Evolutionary conservation across 1,284 basidiomycete species (phyloP).

Genomic region (Limonomyces culmigenus): DNA sequence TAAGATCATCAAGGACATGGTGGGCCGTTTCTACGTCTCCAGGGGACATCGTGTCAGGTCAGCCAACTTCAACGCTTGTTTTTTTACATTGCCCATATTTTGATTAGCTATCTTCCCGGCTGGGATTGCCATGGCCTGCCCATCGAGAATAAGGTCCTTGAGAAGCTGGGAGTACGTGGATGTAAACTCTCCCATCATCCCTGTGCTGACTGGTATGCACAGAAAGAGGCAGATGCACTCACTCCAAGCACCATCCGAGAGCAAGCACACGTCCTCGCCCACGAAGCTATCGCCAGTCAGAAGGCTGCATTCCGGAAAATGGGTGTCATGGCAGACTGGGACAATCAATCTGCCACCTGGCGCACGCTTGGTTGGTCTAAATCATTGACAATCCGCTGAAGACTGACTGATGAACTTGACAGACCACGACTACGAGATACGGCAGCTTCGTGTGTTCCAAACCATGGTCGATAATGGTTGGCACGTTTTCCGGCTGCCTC

Average conservation of each 20-base stretch:
- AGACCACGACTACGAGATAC: conserved; percentile 82
- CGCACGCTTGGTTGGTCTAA: conserved; percentile 57
- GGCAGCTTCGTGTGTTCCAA: conserved; percentile 78
- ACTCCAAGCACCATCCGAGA: conserved; percentile 49
- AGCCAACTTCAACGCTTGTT: conserved; percentile 14
- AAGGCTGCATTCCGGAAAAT: conserved; percentile 69
- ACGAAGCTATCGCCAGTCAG: conserved; percentile 64
- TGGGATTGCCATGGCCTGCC: conserved; percentile 99
- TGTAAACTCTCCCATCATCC: not conserved
- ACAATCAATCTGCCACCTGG: conserved; percentile 55
- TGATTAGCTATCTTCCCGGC: conserved; percentile 76
- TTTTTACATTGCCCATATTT: conserved; percentile 3
- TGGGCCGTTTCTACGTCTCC: conserved; percentile 79
- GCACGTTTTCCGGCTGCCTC: conserved; percentile 4
- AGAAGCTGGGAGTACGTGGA: conserved; percentile 46
- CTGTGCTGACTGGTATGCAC: conserved; percentile 6
- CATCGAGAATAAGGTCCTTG: conserved; percentile 85
- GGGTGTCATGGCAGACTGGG: conserved; percentile 92
- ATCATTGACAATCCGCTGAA: not conserved
- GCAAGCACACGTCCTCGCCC: conserved; percentile 62
- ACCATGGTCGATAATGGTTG: conserved; percentile 82
- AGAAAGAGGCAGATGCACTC: conserved; percentile 37
- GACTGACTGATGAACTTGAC: conserved; percentile 2
- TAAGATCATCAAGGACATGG: conserved; percentile 94
- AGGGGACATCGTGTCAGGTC: conserved; percentile 73